Percentiles rank a stretch among this genome's conserved stretches.
These are phyloP conservation scores for Rehmannia glutinosa DNA, from an alignment of 257 asterid species.

Conservation along the genomic window DNA sequence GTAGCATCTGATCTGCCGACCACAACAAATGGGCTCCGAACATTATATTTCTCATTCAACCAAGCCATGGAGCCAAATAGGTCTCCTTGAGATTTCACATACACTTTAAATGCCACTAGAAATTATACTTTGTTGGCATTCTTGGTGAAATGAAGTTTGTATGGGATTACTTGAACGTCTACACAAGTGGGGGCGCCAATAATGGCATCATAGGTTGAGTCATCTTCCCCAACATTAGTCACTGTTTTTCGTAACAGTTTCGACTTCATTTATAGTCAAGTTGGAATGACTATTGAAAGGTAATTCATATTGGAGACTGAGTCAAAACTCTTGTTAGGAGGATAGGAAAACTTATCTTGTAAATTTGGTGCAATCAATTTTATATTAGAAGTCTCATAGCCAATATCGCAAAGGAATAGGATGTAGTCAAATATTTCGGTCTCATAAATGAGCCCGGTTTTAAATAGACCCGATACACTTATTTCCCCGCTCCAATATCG, in stretches of 20 bases:
- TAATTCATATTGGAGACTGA: constrained; percentile 46
- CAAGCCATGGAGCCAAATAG: constrained; percentile 51
- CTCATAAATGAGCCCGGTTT: constrained; percentile 61
- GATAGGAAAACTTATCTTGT: constrained; percentile 45
- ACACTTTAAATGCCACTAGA: constrained; percentile 28
- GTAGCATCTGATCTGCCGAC: too few species aligned
- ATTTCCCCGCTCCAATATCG: constrained; percentile 47
- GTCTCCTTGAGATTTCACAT: constrained; percentile 2
- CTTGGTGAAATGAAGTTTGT: constrained; percentile 38
- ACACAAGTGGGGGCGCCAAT: constrained; percentile 25
- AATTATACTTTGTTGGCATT: constrained; percentile 29
- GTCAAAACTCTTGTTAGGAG: constrained; percentile 23
- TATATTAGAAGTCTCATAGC: constrained; percentile 32
- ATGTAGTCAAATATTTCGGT: constrained; percentile 36
- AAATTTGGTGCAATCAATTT: constrained; percentile 34
- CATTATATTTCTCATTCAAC: constrained; percentile 36
- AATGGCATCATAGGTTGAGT: constrained; percentile 32
- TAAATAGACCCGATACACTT: constrained; percentile 29
- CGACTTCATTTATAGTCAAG: constrained; percentile 18
- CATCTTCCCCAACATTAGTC: constrained; percentile 50
- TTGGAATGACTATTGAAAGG: constrained; percentile 45
- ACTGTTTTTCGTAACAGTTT: constrained; percentile 34
- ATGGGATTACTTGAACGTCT: constrained; percentile 36
- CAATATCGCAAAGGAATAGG: constrained; percentile 41
- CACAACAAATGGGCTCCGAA: constrained; percentile 42